Evolutionary conservation across 2,329 filamentous ascomycete species (phyloP), one percentile per base, ranked within the genome.

Genomic region (Hypoxylon sp.): DNA sequence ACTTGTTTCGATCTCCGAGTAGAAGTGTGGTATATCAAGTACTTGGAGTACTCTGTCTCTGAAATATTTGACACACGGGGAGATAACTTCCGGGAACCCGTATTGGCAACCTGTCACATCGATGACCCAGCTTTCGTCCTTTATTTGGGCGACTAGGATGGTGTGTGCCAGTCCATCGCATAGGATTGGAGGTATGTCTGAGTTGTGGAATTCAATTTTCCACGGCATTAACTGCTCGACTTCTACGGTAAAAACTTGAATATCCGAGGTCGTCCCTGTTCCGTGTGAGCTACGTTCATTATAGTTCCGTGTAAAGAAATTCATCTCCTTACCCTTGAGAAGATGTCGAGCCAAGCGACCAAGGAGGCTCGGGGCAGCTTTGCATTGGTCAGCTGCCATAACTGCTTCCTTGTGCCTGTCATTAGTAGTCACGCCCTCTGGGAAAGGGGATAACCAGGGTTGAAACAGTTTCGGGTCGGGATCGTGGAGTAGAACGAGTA

Each of bases 71-170:
- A 53, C 5, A 1, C n/a, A 28, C 2, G 65, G 68, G 1, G 50
- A 9, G 9, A 68, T 11, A 5, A 55, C 1, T 2, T 65, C 65
- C 1, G 7, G 9, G 17, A 63, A 68, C 1, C 65, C 68, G 13
- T 52, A 70, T 38, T 68, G 68, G n/a, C 58, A 43, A n/a, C 65
- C 68, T 1, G 65, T 55, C 6, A 60, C 7, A n/a, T 70, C 68
- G 23, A 70, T 21, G 2, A 63, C 21, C 68, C 68, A 70, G n/a
- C 10, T 13, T 28, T 68, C 68, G 3, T 32, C 34, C 0, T 14
- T 2, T 5, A 60, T 2, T 3, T 23, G n/a, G 28, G 60, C 49
- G 2, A 51, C 11, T 2, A 69, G 13, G 0, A 69, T 14, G 7
- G 34, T 28, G n/a, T 69, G 67, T 1, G 23, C 3, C 2, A 32